Conservation (phyloP, 139 green algal species). For the Chlamydomonas sp. region DNA sequence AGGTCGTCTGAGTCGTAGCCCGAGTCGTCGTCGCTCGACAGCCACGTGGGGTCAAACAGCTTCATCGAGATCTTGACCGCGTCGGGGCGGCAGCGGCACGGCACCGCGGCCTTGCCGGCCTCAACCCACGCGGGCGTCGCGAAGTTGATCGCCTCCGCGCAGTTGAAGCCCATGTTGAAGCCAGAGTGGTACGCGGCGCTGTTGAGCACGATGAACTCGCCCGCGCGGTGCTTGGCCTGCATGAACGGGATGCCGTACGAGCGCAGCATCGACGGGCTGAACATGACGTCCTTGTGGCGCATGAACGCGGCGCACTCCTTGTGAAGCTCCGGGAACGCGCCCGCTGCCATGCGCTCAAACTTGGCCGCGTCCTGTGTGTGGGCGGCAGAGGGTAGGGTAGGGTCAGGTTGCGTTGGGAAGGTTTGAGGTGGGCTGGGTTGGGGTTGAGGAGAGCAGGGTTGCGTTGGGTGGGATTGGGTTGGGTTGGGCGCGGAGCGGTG, state of each 20-base stretch:
- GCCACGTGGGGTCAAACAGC: conserved; percentile 43
- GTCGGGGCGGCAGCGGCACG: conserved; percentile 49
- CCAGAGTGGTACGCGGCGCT: conserved; percentile 65
- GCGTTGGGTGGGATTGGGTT: too few species aligned
- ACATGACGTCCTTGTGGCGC: conserved; percentile 66
- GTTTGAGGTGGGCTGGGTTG: too few species aligned
- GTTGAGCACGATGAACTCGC: conserved; percentile 84
- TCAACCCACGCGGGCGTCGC: conserved; percentile 52
- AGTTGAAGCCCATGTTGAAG: conserved; percentile 83
- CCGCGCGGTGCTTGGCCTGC: conserved; percentile 57
- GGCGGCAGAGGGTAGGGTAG: too few species aligned
- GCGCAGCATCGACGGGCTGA: conserved; percentile 36
- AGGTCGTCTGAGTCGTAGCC: conserved; percentile 4
- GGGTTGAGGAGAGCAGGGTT: too few species aligned
- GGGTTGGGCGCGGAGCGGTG: too few species aligned
- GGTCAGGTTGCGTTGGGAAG: too few species aligned
- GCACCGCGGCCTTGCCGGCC: conserved; percentile 37
- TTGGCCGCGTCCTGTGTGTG: conserved; percentile 39
- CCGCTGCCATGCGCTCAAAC: conserved; percentile 61
- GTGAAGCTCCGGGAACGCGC: conserved; percentile 4
- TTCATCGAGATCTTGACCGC: conserved; percentile 56
- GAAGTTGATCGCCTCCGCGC: conserved; percentile 79
- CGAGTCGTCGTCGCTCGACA: conserved; percentile 1
- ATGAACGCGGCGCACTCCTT: conserved; percentile 38
- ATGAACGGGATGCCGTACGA: conserved; percentile 43